These are phyloP conservation scores for Corymbia maculata DNA, from an alignment of 345 rosid genomes.

Conservation along the genomic window DNA sequence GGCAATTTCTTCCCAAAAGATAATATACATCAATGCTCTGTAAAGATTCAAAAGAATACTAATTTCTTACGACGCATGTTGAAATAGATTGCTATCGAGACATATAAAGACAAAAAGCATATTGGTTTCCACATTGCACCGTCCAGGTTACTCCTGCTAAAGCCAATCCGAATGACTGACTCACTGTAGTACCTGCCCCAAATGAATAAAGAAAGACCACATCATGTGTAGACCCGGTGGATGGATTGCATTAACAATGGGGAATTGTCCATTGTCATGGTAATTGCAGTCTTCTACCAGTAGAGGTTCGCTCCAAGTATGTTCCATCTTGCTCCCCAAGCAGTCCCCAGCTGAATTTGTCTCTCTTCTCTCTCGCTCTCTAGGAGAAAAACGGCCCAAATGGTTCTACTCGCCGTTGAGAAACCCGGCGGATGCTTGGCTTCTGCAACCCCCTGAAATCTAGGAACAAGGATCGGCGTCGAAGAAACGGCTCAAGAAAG, in stretches of 20 bases:
- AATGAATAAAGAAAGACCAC: neutral
- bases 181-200: neutral
- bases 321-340: neutral
- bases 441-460: neutral
- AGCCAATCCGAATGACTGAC: neutral
- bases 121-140: neutral
- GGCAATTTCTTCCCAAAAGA: rapidly evolving
- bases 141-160: neutral
- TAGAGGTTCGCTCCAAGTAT: neutral
- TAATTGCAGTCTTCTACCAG: neutral
- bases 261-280: neutral
- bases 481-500: too few species aligned
- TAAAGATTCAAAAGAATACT: neutral
- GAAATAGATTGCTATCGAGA: neutral
- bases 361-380: neutral
- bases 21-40: rapidly evolving
- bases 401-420: neutral
- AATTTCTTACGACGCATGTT: neutral
- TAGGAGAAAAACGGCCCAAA: neutral
- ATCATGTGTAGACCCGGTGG: neutral
- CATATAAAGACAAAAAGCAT: neutral
- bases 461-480: neutral
- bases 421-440: neutral
- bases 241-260: neutral
- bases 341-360: neutral